Conservation (phyloP, 805 yeast genomes). For the Priceomyces carsonii region DNA sequence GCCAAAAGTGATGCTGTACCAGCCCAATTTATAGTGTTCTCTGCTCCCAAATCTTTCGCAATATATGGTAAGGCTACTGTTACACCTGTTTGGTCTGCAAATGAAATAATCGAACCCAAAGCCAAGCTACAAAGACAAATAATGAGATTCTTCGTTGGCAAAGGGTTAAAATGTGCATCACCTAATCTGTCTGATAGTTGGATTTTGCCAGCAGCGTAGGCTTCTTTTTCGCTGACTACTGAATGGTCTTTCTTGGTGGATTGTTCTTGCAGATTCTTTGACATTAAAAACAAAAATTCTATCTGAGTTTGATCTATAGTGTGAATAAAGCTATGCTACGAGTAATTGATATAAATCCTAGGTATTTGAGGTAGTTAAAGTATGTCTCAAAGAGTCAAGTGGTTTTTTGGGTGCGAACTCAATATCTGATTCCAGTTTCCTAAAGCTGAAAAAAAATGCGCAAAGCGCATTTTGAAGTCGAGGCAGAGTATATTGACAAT, state of each 20-base stretch:
- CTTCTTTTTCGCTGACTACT: conserved; percentile 2
- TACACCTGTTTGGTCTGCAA: conserved; percentile 52
- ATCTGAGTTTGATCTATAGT: too few species aligned
- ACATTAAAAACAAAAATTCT: too few species aligned
- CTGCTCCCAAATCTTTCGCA: conserved; percentile 47
- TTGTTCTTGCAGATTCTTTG: too few species aligned
- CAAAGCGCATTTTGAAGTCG: too few species aligned
- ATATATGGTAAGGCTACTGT: conserved; percentile 51
- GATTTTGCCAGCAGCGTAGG: not conserved
- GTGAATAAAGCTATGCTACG: too few species aligned
- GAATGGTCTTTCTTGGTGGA: conserved; percentile 1
- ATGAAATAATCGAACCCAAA: conserved; percentile 40
- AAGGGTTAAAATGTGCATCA: conserved; percentile 42
- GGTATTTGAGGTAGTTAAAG: too few species aligned
- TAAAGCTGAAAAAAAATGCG: too few species aligned
- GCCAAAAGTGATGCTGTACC: conserved; percentile 56
- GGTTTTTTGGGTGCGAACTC: too few species aligned
- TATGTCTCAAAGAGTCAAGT: too few species aligned
- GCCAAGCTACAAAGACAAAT: conserved; percentile 39
- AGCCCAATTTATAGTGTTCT: conserved; percentile 56
- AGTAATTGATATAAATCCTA: too few species aligned
- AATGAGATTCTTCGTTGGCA: conserved; percentile 38
- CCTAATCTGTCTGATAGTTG: conserved; percentile 19
- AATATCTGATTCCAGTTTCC: too few species aligned
- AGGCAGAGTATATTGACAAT: too few species aligned